Base-by-base conservation (phyloP, 352 stramenopile genomes). In the Globisporangium uncinulatum region DNA sequence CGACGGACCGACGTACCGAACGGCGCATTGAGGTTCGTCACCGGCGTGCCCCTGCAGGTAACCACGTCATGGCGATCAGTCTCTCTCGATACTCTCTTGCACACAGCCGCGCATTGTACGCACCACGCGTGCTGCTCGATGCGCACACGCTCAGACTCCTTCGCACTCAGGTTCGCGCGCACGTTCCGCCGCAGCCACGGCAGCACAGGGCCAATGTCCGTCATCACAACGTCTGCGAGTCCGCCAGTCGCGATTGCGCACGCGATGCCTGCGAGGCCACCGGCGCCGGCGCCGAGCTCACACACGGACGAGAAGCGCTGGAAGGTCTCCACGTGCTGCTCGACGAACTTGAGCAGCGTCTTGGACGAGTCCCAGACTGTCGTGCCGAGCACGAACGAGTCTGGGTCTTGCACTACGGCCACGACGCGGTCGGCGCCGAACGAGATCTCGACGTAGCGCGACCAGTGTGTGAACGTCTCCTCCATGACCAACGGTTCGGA, bases 331-430 rank as follows among this genome's bases (percentile, higher is more conserved):
- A 59, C 31, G 32, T 78, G 66, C 58, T 86, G 73, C 71, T 95
- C 85, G 51, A 92, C 82, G 69, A 83, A 93, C 69, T 91, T 93
- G 54, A 90, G 69, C 62, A 95, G 66, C 54, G 79, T 89, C 67
- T 93, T 93, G 73, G 76, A 88, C 57, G 76, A 89, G 72, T 93
- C 83, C 83, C 83, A 91, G 46, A 93, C 80, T 6, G 83, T 93
- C 44, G 79, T 91, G 39, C 80, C 83, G 49, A 93, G 65, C 56
- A 93, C 75, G 65, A 89, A 89, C 59, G 83, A 91, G 69, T 89
- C 76, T 20, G 83, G 83, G 34, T 93, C 83, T 54, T 93, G 83
- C 61, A 79, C 73, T 19, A 81, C 71, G 0, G 73, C 65, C 41
- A 93, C 51, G 51, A 87, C 70, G 45, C 81, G 72, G 19, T 64